These are phyloP conservation scores for Tetrahymena malaccensis DNA, from an alignment of 73 alveolate genomes.

Conservation along the genomic window DNA sequence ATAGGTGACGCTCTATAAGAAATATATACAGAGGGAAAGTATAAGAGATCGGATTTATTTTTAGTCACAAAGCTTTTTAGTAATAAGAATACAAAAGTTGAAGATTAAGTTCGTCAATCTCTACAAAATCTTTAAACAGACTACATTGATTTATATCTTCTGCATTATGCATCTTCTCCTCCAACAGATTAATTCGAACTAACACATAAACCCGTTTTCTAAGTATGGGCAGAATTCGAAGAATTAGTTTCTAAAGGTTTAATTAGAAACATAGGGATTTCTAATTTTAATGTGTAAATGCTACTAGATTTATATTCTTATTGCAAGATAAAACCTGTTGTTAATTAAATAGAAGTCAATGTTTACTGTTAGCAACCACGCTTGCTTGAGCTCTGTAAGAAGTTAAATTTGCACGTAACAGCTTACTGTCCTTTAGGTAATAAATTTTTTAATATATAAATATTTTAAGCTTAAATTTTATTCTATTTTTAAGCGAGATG, in stretches of 20 bases:
- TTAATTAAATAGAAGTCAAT: slow-evolving; percentile 68
- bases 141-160: slow-evolving; percentile 71
- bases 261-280: slow-evolving; percentile 63
- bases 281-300: slow-evolving; percentile 61
- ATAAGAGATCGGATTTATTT: slow-evolving; percentile 68
- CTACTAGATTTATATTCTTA: slow-evolving; percentile 50
- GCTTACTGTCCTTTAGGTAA: slow-evolving; percentile 54
- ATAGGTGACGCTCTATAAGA: slow-evolving; percentile 69
- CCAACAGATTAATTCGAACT: slow-evolving; percentile 3
- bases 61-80: slow-evolving; percentile 62
- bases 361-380: slow-evolving; percentile 41
- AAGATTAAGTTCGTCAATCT: slow-evolving; percentile 45
- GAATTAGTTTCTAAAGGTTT: slow-evolving; percentile 46
- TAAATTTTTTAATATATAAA: background rate
- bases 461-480: background rate
- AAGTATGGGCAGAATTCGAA: slow-evolving; percentile 63
- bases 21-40: slow-evolving; percentile 47
- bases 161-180: slow-evolving; percentile 62
- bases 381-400: slow-evolving; percentile 20
- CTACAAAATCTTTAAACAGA: slow-evolving; percentile 56
- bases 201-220: slow-evolving; percentile 36
- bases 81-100: slow-evolving; percentile 45
- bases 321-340: slow-evolving; percentile 56
- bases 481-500: background rate
- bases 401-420: slow-evolving; percentile 20